Conservation (phyloP, 2,329 filamentous ascomycete species). For the Lasiodiplodia sp. region DNA sequence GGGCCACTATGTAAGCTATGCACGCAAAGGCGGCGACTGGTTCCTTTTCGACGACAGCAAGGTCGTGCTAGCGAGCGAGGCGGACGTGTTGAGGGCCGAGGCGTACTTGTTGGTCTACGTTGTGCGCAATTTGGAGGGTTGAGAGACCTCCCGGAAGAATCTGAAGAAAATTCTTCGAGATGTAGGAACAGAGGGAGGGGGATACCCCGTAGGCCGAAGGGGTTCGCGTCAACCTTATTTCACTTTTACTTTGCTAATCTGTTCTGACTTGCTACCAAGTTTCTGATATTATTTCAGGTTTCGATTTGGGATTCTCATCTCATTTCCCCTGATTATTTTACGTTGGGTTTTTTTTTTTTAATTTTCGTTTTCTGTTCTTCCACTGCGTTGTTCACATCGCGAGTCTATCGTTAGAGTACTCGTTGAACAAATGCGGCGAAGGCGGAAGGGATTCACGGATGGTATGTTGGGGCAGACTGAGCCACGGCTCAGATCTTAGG, state of each 20-base stretch:
- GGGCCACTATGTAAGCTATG: slow-evolving; percentile 92
- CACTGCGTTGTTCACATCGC: neutral
- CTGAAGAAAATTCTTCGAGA: neutral
- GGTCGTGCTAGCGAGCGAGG: slow-evolving; percentile 82
- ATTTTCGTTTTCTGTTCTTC: neutral
- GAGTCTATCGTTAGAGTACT: neutral
- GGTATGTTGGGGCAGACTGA: slow-evolving; percentile 1
- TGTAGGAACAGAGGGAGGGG: neutral
- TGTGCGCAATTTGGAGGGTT: slow-evolving; percentile 35
- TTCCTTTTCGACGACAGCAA: slow-evolving; percentile 96
- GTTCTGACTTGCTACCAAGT: neutral
- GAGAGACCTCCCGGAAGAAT: neutral
- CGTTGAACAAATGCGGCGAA: neutral
- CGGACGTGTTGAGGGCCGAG: slow-evolving; percentile 83
- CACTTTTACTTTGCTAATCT: neutral
- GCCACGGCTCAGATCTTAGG: slow-evolving; percentile 5
- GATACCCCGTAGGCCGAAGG: neutral
- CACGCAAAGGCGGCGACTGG: slow-evolving; percentile 84
- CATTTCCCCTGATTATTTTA: neutral
- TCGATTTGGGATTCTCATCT: neutral
- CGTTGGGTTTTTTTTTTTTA: neutral
- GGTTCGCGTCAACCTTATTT: neutral
- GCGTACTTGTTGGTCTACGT: slow-evolving; percentile 90
- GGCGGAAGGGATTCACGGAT: neutral
- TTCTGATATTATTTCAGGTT: neutral